These are phyloP conservation scores for Hanseniaspora uvarum DNA, from an alignment of 1,139 yeast species.

Conservation along the genomic window DNA sequence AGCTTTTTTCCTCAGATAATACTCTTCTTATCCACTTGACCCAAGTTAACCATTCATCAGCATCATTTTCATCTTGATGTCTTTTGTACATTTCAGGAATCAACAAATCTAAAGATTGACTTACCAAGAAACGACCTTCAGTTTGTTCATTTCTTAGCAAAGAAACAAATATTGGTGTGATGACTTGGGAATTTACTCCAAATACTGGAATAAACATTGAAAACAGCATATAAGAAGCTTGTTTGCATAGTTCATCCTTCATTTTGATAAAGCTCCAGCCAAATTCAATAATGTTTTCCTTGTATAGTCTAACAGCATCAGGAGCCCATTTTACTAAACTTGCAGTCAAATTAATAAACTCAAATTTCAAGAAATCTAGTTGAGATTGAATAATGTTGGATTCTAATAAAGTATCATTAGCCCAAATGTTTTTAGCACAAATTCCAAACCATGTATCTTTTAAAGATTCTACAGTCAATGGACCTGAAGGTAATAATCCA, in stretches of 20 bases:
- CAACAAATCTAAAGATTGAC: slow-evolving; percentile 75
- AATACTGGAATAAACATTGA: slow-evolving; percentile 77
- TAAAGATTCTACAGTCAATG: slow-evolving; percentile 19
- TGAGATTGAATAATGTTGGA: slow-evolving; percentile 57
- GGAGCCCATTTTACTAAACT: slow-evolving; percentile 65
- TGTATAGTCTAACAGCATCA: slow-evolving; percentile 45
- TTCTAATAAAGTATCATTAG: slow-evolving; percentile 41
- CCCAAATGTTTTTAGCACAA: slow-evolving; percentile 65
- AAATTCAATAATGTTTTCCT: slow-evolving; percentile 83
- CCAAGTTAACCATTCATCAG: slow-evolving; percentile 65
- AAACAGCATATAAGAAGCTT: slow-evolving; percentile 84
- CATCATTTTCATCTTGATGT: slow-evolving; percentile 36
- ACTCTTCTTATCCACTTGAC: slow-evolving; percentile 92
- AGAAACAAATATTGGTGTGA: slow-evolving; percentile 87
- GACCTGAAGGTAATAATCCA: slow-evolving; percentile 33
- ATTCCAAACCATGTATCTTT: slow-evolving; percentile 52
- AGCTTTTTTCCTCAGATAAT: slow-evolving; percentile 81
- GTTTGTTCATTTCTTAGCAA: slow-evolving; percentile 72
- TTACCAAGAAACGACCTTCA: slow-evolving; percentile 74
- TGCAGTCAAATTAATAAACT: slow-evolving; percentile 72
- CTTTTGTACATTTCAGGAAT: slow-evolving; percentile 82
- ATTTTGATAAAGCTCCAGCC: slow-evolving; percentile 88
- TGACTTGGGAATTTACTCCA: slow-evolving; percentile 81
- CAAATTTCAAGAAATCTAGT: slow-evolving; percentile 65
- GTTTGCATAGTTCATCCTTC: slow-evolving; percentile 83